These are phyloP conservation scores for Retiboletus flavoniger DNA, from an alignment of 1,284 basidiomycete species.

Conservation along the genomic window DNA sequence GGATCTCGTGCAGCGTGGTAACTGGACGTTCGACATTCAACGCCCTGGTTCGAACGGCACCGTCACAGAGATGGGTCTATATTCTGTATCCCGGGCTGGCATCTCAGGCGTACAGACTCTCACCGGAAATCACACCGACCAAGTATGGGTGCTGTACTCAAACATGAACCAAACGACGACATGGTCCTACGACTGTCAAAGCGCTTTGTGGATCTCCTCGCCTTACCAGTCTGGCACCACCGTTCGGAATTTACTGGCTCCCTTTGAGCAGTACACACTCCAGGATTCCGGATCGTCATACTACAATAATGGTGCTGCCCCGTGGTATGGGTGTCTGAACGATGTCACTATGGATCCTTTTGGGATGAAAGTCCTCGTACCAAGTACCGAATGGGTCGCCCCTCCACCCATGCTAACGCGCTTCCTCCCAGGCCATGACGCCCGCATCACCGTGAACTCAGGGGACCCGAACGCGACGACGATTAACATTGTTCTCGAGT, in stretches of 20 bases:
- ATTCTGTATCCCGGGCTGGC: conserved; percentile 72
- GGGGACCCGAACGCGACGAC: conserved; percentile 57
- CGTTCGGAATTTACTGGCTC: conserved; percentile 77
- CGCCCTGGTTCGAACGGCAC: conserved; percentile 82
- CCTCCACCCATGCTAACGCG: conserved; percentile 73
- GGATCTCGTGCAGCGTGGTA: conserved; percentile 73
- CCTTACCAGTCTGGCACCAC: conserved; percentile 62
- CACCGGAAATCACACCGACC: conserved; percentile 56
- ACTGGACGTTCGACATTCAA: conserved; percentile 76
- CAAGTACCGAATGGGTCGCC: conserved; percentile 60
- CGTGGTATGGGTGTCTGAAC: conserved; percentile 73
- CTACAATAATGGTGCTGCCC: conserved; percentile 52
- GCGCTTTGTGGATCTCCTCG: conserved; percentile 67
- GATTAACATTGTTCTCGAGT: conserved; percentile 73
- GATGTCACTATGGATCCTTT: conserved; percentile 68
- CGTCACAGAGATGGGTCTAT: conserved; percentile 80
- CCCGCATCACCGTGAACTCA: conserved; percentile 55
- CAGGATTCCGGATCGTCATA: conserved; percentile 62
- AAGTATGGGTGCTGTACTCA: conserved; percentile 80
- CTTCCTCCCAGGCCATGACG: conserved; percentile 84
- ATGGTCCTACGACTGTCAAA: conserved; percentile 61
- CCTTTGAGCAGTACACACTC: conserved; percentile 77
- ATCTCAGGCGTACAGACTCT: conserved; percentile 56
- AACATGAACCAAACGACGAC: conserved; percentile 77
- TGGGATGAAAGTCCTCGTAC: conserved; percentile 82